Base-by-base conservation (phyloP, 176 grass and related monocot species). In the Cenchrus americanus region DNA sequence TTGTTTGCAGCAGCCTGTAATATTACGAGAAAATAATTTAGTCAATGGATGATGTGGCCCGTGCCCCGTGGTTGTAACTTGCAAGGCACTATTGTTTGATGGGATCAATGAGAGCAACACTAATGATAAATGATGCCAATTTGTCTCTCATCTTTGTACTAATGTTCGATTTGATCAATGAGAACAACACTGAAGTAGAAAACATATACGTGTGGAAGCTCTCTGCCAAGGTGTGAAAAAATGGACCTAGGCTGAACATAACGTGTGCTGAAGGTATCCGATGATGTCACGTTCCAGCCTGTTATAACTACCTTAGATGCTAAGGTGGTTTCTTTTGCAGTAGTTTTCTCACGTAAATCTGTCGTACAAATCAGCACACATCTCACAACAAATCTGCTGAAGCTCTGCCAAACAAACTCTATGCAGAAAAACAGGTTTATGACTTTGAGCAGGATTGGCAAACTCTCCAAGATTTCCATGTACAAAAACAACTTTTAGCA, bases 1-100 rank as follows among this genome's bases (percentile, higher is more conserved):
- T 22, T 75, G 83, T 66, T 86, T 14, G 44, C 66, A 72, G 73
- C 75, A 74, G 21, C 79, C 14, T 57, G 50, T 43, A 21, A 58
- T 71, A 27, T 47, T 73, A 66, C 51, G 34, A 55, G 73, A 26
- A 34, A 83, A 83, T 78, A 79, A 83, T 65, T 23, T 71, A 24
- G 23, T 17, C 66, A 49, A 60, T 59, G 30, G 51, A 30, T 41
- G 50, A 43, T 53, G n/a, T 57, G 69, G 62, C 51, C 76, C 43
- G n/a, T 48, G 69, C 52, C 51, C 76, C 43, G 60, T 75, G 14
- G 12, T 11, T 68, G 68, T 83, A 65, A 74, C 14, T 21, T 58
- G 79, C 48, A 72, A 26, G n/a, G 19, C 22, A 51, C 53, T 40
- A 41, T 21, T 26, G 41, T 44, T 66, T 78, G 49, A n/a, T 60